A percentile compares a stretch with the other conserved stretches of the same genome.
Evolutionary conservation across 177 flowering plant species (phyloP).

Genomic region (Tripterygium wilfordii): DNA sequence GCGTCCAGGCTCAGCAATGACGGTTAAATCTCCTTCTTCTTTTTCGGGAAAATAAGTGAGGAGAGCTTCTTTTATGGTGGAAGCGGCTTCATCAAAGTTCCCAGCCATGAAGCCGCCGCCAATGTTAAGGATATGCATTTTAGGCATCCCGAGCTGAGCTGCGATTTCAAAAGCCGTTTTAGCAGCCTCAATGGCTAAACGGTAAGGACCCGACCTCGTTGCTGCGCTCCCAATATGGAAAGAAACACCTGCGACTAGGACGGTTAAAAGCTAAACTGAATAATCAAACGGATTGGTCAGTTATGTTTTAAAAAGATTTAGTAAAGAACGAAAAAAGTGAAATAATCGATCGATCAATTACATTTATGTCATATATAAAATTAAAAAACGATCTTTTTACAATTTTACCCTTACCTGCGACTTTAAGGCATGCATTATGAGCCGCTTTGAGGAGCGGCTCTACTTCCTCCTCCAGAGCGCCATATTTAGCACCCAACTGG

Average conservation of each 20-base stretch:
- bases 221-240: conserved; percentile 56
- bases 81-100: conserved; percentile 27
- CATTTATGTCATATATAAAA: too few species aligned
- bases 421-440: conserved; percentile 20
- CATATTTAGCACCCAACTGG: conserved; percentile 45
- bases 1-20: conserved; percentile 53
- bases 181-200: conserved; percentile 31
- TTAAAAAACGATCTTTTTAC: too few species aligned
- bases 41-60: conserved; percentile 24
- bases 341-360: too few species aligned
- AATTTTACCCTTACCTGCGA: too few species aligned
- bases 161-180: conserved; percentile 33
- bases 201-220: conserved; percentile 19
- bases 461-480: conserved; percentile 47
- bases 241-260: conserved; percentile 40
- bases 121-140: conserved; percentile 37
- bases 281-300: too few species aligned
- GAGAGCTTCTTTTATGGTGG: conserved; percentile 21
- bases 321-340: too few species aligned
- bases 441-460: conserved; percentile 44
- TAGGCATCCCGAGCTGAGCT: conserved; percentile 28
- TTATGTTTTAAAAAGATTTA: too few species aligned
- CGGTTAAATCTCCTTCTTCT: conserved; percentile 8
- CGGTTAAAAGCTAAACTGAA: too few species aligned
- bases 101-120: conserved; percentile 53